Evolutionary conservation across 1,284 basidiomycete species (phyloP).

Genomic region (Microbotryum violaceum): DNA sequence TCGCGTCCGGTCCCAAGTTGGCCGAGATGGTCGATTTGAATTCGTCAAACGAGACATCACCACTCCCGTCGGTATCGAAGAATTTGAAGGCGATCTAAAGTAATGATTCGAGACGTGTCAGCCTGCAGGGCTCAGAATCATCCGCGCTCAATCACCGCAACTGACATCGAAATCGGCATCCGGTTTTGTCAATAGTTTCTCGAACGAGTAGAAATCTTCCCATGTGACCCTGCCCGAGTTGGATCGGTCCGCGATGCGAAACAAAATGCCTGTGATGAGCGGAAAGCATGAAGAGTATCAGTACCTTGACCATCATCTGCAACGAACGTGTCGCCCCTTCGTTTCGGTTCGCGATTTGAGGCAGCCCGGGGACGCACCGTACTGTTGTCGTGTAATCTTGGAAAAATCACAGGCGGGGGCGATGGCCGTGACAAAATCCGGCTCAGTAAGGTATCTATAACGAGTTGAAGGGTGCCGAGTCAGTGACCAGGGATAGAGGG

Average conservation of each 20-base stretch:
- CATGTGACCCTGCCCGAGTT: conserved; percentile 74
- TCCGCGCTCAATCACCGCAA: conserved; percentile 32
- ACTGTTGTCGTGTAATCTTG: conserved; percentile 76
- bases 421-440: conserved; percentile 86
- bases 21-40: conserved; percentile 83
- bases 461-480: background rate
- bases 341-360: conserved; percentile 42
- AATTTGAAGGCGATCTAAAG: conserved; percentile 82
- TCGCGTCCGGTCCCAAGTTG: conserved; percentile 67
- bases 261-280: conserved; percentile 45
- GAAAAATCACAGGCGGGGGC: conserved; percentile 72
- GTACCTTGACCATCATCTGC: conserved; percentile 16
- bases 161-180: conserved; percentile 32
- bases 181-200: conserved; percentile 65
- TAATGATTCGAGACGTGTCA: conserved; percentile 51
- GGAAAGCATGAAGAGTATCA: background rate
- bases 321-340: background rate
- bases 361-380: conserved; percentile 46
- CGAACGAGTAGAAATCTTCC: conserved; percentile 90
- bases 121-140: conserved; percentile 48
- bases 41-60: conserved; percentile 81
- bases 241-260: conserved; percentile 76
- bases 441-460: conserved; percentile 65
- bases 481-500: background rate
- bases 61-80: conserved; percentile 84